Conservation (phyloP, 768 basidiomycete genomes). For the Rhodosporidiobolus sp. region DNA sequence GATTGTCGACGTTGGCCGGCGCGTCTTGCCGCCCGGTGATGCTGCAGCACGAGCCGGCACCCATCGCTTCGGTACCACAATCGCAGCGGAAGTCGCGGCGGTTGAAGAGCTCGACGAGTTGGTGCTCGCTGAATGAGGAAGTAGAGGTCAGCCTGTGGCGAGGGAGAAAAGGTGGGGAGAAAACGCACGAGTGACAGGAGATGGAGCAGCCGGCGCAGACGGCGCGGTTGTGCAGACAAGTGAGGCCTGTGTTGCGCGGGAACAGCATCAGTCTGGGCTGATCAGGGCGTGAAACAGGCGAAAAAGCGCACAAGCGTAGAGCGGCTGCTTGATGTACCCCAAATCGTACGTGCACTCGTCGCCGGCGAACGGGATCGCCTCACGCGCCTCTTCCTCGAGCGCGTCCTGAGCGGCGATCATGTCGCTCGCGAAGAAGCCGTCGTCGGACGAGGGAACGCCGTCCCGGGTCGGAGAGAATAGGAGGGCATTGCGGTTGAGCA, state of each 20-base stretch:
- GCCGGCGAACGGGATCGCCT: slow-evolving; percentile 36
- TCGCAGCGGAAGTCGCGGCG: slow-evolving; percentile 44
- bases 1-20: slow-evolving; percentile 24
- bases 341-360: slow-evolving; percentile 34
- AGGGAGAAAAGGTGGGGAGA: background rate
- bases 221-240: slow-evolving; percentile 32
- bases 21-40: slow-evolving; percentile 30
- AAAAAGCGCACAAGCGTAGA: slow-evolving; percentile 35
- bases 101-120: slow-evolving; percentile 45
- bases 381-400: slow-evolving; percentile 39
- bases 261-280: background rate
- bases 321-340: slow-evolving; percentile 39
- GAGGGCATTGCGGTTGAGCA: slow-evolving; percentile 28
- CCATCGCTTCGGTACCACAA: slow-evolving; percentile 40
- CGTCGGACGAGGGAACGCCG: slow-evolving; percentile 32
- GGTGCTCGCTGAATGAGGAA: slow-evolving; percentile 26
- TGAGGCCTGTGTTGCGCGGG: slow-evolving; percentile 8
- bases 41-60: slow-evolving; percentile 27
- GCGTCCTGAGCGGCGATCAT: slow-evolving; percentile 34
- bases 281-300: background rate
- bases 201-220: slow-evolving; percentile 42
- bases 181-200: slow-evolving; percentile 38
- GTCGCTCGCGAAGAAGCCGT: slow-evolving; percentile 30
- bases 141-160: background rate
- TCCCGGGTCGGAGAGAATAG: slow-evolving; percentile 37